phyloP scores from a whole-genome alignment of 1,284 basidiomycete genomes.

The Rhodotorula sp. region DNA sequence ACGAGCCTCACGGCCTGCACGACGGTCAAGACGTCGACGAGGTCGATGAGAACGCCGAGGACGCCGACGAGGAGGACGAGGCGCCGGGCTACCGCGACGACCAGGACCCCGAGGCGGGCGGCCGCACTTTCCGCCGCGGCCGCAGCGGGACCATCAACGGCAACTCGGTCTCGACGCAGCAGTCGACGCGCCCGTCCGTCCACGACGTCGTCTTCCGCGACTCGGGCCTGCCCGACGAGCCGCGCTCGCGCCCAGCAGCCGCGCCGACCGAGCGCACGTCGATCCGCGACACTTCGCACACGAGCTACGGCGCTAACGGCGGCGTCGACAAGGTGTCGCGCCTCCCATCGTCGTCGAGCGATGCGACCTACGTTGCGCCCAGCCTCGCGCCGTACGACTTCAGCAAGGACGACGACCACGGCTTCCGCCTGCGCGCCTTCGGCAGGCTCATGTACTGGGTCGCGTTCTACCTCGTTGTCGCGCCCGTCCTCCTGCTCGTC shows the following conservation, averaged over 20 bases:
- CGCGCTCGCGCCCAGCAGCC: constrained; percentile 7
- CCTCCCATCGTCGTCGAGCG: constrained; percentile 18
- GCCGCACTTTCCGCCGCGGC: constrained; percentile 31
- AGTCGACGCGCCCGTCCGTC: constrained; percentile 16
- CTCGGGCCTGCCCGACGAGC: constrained; percentile 27
- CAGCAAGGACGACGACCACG: constrained; percentile 22
- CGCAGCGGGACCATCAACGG: constrained; percentile 28
- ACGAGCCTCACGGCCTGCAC: constrained; percentile 46
- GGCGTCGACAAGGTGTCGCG: constrained; percentile 13
- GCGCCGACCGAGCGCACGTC: constrained; percentile 7
- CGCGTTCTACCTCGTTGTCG: constrained; percentile 71
- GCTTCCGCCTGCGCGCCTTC: constrained; percentile 52
- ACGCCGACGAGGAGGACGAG: constrained; percentile 50
- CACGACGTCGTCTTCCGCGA: constrained; percentile 5
- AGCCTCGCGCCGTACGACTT: constrained; percentile 25
- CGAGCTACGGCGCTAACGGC: background rate
- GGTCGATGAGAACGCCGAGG: constrained; percentile 43
- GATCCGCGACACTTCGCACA: constrained; percentile 21
- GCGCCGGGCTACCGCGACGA: constrained; percentile 43
- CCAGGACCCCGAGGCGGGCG: constrained; percentile 24
- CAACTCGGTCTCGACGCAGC: constrained; percentile 18
- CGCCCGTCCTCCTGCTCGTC: constrained; percentile 82
- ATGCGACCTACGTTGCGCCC: constrained; percentile 25
- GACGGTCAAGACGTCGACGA: constrained; percentile 40
- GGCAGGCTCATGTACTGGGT: constrained; percentile 75